Evolutionary conservation across 306 rosid species (phyloP).

Genomic region (Cajanus cajan): DNA sequence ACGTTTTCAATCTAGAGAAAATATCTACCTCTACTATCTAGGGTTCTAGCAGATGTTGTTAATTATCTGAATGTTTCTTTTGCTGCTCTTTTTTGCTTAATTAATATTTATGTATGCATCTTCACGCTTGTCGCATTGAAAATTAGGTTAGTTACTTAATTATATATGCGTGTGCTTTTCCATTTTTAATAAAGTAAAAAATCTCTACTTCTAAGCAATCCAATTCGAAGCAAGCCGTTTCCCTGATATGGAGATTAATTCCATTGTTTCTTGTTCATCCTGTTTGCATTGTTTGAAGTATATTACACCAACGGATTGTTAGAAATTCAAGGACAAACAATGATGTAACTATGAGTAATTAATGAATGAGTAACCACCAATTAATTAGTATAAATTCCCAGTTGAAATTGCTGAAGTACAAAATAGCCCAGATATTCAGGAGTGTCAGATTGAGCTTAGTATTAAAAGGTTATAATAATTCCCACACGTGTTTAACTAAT

Average conservation of each 20-base stretch:
- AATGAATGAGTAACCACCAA: not conserved
- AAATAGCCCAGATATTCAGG: not conserved
- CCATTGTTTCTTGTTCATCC: not conserved
- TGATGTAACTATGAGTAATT: not conserved
- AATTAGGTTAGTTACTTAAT: constrained; percentile 15
- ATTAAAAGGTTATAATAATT: too few relatives aligned
- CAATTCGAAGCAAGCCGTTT: not conserved
- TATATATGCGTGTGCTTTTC: not conserved
- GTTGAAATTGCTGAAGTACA: not conserved
- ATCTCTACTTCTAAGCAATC: not conserved
- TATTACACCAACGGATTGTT: not conserved
- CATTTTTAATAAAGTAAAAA: not conserved
- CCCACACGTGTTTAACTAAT: too few relatives aligned
- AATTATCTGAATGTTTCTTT: constrained; percentile 15
- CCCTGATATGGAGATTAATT: not conserved
- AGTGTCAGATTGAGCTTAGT: not conserved
- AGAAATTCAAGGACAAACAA: not conserved
- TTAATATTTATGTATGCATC: not conserved
- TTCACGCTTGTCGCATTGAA: constrained; percentile 16
- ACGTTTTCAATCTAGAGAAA: constrained; percentile 1
- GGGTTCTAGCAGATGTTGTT: constrained; percentile 28
- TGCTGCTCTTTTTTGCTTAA: not conserved
- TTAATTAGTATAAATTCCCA: not conserved
- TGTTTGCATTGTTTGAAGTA: not conserved
- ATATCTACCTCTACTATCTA: constrained; percentile 24